Conservation (phyloP, 139 green algal species). For the Chlorella sp. region DNA sequence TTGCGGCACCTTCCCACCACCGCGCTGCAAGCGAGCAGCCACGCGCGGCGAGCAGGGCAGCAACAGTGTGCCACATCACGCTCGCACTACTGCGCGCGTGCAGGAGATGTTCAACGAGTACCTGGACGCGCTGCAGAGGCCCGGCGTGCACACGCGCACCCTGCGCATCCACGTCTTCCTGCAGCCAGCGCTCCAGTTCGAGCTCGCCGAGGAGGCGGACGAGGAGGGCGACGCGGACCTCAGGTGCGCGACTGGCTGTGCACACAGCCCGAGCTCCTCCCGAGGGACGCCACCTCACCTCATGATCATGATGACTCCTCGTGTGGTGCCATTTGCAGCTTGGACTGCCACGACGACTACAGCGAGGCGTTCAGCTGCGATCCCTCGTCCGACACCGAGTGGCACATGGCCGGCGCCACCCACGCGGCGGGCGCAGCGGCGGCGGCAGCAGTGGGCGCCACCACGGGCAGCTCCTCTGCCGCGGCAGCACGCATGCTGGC, state of each 20-base stretch:
- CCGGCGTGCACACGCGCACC: constrained; percentile 51
- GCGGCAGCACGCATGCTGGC: too few species aligned
- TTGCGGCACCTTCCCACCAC: background rate
- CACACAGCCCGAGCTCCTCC: too few species aligned
- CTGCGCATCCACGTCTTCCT: constrained; percentile 63
- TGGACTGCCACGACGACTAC: background rate
- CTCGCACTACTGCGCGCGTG: constrained; percentile 1
- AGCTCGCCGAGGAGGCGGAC: too few species aligned
- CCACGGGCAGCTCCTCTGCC: too few species aligned
- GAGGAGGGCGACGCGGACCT: too few species aligned
- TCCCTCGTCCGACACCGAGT: constrained; percentile 4
- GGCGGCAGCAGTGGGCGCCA: too few species aligned
- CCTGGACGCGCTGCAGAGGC: constrained; percentile 30
- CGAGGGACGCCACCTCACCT: too few species aligned
- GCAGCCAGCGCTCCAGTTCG: constrained; percentile 35
- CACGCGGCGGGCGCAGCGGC: background rate
- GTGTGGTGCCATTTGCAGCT: background rate
- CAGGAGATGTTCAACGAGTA: constrained; percentile 79
- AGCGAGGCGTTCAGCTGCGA: constrained; percentile 5
- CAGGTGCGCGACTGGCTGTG: too few species aligned
- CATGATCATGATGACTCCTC: too few species aligned
- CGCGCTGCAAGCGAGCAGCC: too few species aligned
- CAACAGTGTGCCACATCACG: too few species aligned
- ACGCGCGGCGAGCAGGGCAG: too few species aligned
- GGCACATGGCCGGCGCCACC: background rate